Base-by-base conservation (phyloP, 768 basidiomycete genomes). In the Strobilomyces dryophilus region DNA sequence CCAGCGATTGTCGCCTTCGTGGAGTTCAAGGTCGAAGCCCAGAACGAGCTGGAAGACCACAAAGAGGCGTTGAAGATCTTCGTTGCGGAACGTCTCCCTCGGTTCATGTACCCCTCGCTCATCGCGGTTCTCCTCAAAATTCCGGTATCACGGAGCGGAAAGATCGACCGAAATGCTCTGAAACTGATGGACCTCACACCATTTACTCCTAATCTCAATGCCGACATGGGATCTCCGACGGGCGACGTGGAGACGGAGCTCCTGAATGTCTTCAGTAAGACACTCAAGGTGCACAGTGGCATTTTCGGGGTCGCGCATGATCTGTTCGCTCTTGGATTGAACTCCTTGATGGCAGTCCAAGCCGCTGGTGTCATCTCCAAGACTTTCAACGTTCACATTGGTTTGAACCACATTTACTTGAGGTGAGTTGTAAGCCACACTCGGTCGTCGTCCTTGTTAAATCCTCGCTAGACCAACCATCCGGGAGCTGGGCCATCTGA, bases 271-370 rank as follows among this genome's bases (percentile, higher is more conserved):
- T 67, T 67, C 40, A 55, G 60, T 44, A 60, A 59, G 54, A 45
- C 51, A 15, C 45, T 66, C 45, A 68, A 61, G 49, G 53, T 61
- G 18, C 58, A 56, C 8, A 57, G 49, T 37, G 52, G 59, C 27
- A 43, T 49, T 17, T 67, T 67, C 26, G 66, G 66, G 17, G 62
- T 60, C 20, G 59, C 56, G 8, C 66, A 66, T n/a, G 66, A 67
- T 42, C 50, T 67, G 20, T 67, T 67, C 40, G 65, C 66, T 15
- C 53, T 67, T 15, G 66, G 66, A 26, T 41, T 67, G 59, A 68
- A 67, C 53, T 66, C 66, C 21, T 45, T 68, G 45, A 68, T 67
- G 66, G 66, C 66, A 10, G 66, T 67, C n/a, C 66, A 68, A 52
- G 66, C 64, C 1, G 66, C 66, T 44, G 66, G 66, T 34, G 10